Evolutionary conservation across 2,329 filamentous ascomycete species (phyloP).

Genomic region (Sclerotinia glacialis): DNA sequence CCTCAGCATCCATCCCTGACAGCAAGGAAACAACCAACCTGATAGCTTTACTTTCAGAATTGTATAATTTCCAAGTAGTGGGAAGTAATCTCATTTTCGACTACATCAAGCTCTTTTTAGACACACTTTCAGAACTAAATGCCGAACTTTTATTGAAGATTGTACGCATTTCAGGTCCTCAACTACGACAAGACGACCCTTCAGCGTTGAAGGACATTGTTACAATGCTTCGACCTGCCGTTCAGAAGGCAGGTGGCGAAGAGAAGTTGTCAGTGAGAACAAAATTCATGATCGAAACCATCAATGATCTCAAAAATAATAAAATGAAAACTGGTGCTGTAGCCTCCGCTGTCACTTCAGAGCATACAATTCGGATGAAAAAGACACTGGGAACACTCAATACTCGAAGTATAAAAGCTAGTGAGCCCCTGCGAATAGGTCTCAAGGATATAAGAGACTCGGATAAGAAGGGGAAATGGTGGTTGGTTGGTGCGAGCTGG

Average conservation of each 20-base stretch:
- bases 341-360: conserved; percentile 69
- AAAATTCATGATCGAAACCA: conserved; percentile 96
- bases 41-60: conserved; percentile 75
- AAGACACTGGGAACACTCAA: conserved; percentile 82
- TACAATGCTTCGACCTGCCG: conserved; percentile 68
- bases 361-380: conserved; percentile 85
- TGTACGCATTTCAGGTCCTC: conserved; percentile 75
- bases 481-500: conserved; percentile 97
- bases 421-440: conserved; percentile 77
- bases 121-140: conserved; percentile 75
- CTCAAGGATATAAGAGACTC: conserved; percentile 78
- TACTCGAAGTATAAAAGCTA: conserved; percentile 63
- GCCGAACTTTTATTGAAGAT: conserved; percentile 85
- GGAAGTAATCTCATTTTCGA: conserved; percentile 84
- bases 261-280: conserved; percentile 78
- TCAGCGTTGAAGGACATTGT: conserved; percentile 87
- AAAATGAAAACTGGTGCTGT: conserved; percentile 73
- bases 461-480: conserved; percentile 93
- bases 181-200: conserved; percentile 85
- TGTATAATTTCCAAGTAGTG: conserved; percentile 91
- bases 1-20: conserved; percentile 29
- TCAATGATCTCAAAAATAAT: conserved; percentile 92
- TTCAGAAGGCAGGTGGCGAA: conserved; percentile 66
- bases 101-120: conserved; percentile 76
- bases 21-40: conserved; percentile 70